Evolutionary conservation across 78 protist species (phyloP).

Genomic region (Isochrysis galbana): DNA sequence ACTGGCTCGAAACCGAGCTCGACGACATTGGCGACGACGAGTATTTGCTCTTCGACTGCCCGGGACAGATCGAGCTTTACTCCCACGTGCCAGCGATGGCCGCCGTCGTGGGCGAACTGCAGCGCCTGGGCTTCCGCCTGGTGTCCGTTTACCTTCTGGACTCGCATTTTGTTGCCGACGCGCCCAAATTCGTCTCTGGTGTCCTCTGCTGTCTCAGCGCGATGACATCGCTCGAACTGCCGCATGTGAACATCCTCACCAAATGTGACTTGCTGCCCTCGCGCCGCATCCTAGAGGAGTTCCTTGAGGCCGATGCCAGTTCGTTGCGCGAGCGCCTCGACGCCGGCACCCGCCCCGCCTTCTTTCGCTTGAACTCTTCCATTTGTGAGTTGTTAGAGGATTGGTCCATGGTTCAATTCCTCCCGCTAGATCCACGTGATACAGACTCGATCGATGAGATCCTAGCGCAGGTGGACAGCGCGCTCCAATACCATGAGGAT

Average conservation of each 20-base stretch:
- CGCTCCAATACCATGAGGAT: slow-evolving; percentile 89
- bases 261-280: slow-evolving; percentile 81
- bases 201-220: slow-evolving; percentile 78
- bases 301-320: slow-evolving; percentile 1
- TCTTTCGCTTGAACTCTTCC: slow-evolving; percentile 8
- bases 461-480: slow-evolving; percentile 65
- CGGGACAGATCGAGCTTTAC: slow-evolving; percentile 93
- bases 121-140: slow-evolving; percentile 56
- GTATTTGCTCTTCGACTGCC: slow-evolving; percentile 94
- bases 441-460: slow-evolving; percentile 30
- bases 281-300: neutral
- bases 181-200: slow-evolving; percentile 48
- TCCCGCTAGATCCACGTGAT: slow-evolving; percentile 75
- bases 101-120: slow-evolving; percentile 57
- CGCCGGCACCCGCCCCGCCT: neutral
- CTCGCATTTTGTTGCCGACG: slow-evolving; percentile 57
- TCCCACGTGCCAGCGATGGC: slow-evolving; percentile 88
- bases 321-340: neutral
- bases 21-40: slow-evolving; percentile 91
- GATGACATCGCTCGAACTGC: slow-evolving; percentile 90
- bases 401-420: slow-evolving; percentile 75
- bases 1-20: slow-evolving; percentile 86
- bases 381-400: slow-evolving; percentile 67
- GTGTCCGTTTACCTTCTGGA: slow-evolving; percentile 83
- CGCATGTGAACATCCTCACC: slow-evolving; percentile 90